phyloP scores from a whole-genome alignment of 495 filamentous ascomycete genomes.

The Viridothelium virens region DNA sequence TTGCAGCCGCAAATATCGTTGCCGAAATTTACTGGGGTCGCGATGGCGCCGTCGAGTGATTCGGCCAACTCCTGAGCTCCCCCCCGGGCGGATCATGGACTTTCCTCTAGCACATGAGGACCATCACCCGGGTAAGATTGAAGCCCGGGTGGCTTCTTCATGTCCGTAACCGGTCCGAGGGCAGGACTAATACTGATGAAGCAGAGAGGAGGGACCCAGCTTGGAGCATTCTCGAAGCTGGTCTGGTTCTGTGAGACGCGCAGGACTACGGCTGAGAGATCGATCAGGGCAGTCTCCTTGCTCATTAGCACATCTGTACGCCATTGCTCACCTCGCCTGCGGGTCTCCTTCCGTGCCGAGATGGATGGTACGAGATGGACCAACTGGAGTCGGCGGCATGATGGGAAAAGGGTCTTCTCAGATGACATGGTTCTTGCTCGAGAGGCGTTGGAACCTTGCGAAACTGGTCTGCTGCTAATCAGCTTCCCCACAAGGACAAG shows the following conservation, averaged over 20 bases:
- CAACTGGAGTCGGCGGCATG: not conserved
- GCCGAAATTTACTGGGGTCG: constrained; percentile 3
- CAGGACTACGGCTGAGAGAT: not conserved
- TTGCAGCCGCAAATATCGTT: constrained; percentile 12
- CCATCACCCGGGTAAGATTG: not conserved
- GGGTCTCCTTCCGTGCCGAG: constrained; percentile 6
- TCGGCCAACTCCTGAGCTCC: constrained; percentile 10
- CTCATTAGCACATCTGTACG: not conserved
- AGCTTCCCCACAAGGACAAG: constrained; percentile 7
- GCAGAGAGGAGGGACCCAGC: too few species aligned
- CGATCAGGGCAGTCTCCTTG: not conserved
- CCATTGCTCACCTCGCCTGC: not conserved
- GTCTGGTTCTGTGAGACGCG: not conserved
- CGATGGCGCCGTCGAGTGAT: not conserved
- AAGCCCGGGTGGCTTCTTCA: not conserved
- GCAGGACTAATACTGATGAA: not conserved
- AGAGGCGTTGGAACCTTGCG: constrained; percentile 2
- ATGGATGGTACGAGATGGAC: constrained; percentile 10
- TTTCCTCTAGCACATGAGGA: not conserved
- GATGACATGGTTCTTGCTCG: constrained; percentile 1
- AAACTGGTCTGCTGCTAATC: constrained; percentile 4
- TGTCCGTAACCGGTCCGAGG: not conserved
- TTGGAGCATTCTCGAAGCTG: too few species aligned
- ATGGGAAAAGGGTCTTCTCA: constrained; percentile 6
- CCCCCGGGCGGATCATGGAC: not conserved